These are phyloP conservation scores for Cardiospermum halicacabum DNA, from an alignment of 345 rosid species.

Conservation along the genomic window DNA sequence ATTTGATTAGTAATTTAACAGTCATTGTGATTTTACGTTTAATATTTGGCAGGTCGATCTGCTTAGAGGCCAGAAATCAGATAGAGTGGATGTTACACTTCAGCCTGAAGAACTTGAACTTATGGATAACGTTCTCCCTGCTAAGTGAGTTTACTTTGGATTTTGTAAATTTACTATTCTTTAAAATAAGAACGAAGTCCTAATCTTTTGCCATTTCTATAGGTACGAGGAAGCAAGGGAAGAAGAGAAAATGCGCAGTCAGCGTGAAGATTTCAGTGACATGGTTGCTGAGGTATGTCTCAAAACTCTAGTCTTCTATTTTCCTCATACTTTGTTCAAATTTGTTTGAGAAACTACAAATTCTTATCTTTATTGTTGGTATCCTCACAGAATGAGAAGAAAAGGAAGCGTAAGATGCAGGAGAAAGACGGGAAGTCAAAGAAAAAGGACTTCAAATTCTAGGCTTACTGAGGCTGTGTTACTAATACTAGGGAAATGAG, in stretches of 20 bases:
- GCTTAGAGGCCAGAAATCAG: conserved; percentile 88
- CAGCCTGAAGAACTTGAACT: conserved; percentile 92
- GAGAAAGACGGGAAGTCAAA: conserved; percentile 94
- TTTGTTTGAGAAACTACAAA: not conserved
- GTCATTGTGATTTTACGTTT: not conserved
- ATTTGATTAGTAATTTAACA: not conserved
- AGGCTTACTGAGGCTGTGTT: not conserved
- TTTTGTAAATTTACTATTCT: not conserved
- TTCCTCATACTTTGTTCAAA: not conserved
- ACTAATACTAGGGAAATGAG: not conserved
- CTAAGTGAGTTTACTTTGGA: conserved; percentile 57
- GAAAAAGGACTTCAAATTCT: conserved; percentile 91
- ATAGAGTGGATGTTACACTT: conserved; percentile 78
- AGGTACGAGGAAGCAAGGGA: conserved; percentile 99
- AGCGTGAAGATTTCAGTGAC: conserved; percentile 94
- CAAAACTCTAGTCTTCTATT: not conserved
- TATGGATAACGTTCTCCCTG: conserved; percentile 86
- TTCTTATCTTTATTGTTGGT: not conserved
- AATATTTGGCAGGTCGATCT: conserved; percentile 70
- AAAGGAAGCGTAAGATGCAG: conserved; percentile 85
- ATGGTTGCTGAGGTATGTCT: conserved; percentile 93
- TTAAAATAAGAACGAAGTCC: not conserved
- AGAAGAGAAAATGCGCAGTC: conserved; percentile 88
- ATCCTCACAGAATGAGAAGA: conserved; percentile 76
- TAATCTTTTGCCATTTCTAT: conserved; percentile 10